These are phyloP conservation scores for Tilletia horrida DNA, from an alignment of 1,284 basidiomycete species.

Conservation along the genomic window DNA sequence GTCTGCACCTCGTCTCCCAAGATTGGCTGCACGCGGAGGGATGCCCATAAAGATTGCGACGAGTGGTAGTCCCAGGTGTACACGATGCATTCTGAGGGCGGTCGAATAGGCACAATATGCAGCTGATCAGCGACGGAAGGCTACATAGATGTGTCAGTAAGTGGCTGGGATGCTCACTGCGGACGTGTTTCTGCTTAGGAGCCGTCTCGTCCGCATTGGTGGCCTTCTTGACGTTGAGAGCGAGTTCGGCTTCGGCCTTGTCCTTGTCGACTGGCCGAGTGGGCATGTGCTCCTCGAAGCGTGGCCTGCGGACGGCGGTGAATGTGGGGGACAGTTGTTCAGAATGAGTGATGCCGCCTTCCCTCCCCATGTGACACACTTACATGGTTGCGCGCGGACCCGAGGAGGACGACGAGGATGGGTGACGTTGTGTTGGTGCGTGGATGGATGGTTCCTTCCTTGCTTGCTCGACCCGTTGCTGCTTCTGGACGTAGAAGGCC, in stretches of 20 bases:
- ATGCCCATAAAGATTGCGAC: constrained; percentile 52
- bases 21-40: constrained; percentile 52
- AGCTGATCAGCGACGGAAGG: not conserved
- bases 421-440: no score
- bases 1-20: constrained; percentile 54
- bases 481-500: no score
- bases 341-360: no score
- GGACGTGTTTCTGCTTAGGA: constrained; percentile 55
- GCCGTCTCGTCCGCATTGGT: constrained; percentile 51
- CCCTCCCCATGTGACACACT: no score
- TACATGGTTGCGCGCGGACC: no score
- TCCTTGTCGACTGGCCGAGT: constrained; percentile 53
- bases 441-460: no score
- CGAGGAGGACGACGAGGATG: no score
- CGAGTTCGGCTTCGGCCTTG: constrained; percentile 52
- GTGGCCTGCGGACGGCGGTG: not conserved
- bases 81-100: constrained; percentile 48
- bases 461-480: no score
- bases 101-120: not conserved
- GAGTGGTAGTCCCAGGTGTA: constrained; percentile 56
- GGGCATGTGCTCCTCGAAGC: constrained; percentile 26
- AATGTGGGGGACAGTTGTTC: no score
- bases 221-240: constrained; percentile 53
- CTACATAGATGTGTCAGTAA: no score
- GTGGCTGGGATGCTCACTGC: constrained; percentile 35